Conservation (phyloP, 306 rosid species). For the Cucumis cinereus region DNA sequence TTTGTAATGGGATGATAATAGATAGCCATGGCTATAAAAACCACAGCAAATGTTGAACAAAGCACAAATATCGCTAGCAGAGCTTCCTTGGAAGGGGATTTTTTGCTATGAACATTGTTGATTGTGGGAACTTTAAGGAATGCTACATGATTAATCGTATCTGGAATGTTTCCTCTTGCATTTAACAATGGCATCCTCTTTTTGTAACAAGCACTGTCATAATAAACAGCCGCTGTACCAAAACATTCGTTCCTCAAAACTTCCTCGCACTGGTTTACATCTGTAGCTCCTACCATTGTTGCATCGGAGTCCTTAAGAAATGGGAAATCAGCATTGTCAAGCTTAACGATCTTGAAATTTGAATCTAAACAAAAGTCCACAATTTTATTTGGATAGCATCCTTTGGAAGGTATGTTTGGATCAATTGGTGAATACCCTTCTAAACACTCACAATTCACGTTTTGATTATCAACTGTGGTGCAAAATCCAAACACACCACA, state of each 20-base stretch:
- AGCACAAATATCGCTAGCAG: not conserved
- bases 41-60: not conserved
- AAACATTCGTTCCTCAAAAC: conserved; percentile 20
- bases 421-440: conserved; percentile 21
- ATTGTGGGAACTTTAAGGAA: not conserved
- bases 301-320: not conserved
- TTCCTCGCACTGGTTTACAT: conserved; percentile 15
- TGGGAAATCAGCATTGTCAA: conserved; percentile 15
- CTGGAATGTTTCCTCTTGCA: not conserved
- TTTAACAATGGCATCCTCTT: conserved; percentile 22
- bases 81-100: not conserved
- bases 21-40: not conserved
- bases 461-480: conserved; percentile 11
- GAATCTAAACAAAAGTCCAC: conserved; percentile 21
- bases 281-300: not conserved
- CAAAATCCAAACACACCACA: conserved; percentile 34
- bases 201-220: conserved; percentile 1
- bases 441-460: conserved; percentile 16
- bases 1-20: not conserved
- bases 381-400: conserved; percentile 21
- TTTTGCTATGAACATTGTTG: not conserved
- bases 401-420: conserved; percentile 24
- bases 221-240: conserved; percentile 18
- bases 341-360: not conserved
- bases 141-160: not conserved